Base-by-base conservation (phyloP, 2,329 filamentous ascomycete genomes). In the Cercospora sojina region DNA sequence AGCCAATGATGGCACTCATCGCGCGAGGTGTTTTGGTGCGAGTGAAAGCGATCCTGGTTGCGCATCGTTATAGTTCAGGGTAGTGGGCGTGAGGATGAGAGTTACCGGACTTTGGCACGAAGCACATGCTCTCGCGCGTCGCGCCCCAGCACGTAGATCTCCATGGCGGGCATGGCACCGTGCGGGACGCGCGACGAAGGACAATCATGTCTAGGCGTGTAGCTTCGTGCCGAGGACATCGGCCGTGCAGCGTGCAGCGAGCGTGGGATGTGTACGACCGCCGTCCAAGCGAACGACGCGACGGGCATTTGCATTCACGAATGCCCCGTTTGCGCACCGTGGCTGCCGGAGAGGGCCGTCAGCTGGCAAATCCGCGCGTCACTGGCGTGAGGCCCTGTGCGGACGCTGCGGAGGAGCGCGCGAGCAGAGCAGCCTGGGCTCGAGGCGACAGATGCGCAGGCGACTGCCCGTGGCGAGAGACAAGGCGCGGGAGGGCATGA, bases 261-360 rank as follows among this genome's bases (percentile, higher is more conserved):
- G 69, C 69, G 69, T 69, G 69, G 69, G 68, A 67, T 68, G 58
- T 66, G 20, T 13, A 35, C 47, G 69, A 23, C 58, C 67, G 66
- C 67, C 69, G 58, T 62, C 63, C 47, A 67, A 51, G 65, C 65
- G 53, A 49, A 29, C 25, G 51, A 29, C 35, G 43, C 63, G 65
- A 62, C 66, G 69, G 69, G 32, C 64, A 69, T 66, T 62, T 67
- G 67, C 68, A 70, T 64, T 62, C 25, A 35, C 27, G 38, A 49
- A 66, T 69, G 70, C 66, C 70, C 23, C 64, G 58, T 66, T 32
- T 62, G 25, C 18, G 58, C 23, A 25, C 25, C 7, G 25, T 49
- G 25, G 59, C 38, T 10, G 47, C 13, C 70, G 64, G 43, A 59
- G 55, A 41, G 27, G 27, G 43, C 62, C 68, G 58, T 69, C 64